phyloP scores from a whole-genome alignment of 2,329 filamentous ascomycete species.

The Aureobasidium sp. region DNA sequence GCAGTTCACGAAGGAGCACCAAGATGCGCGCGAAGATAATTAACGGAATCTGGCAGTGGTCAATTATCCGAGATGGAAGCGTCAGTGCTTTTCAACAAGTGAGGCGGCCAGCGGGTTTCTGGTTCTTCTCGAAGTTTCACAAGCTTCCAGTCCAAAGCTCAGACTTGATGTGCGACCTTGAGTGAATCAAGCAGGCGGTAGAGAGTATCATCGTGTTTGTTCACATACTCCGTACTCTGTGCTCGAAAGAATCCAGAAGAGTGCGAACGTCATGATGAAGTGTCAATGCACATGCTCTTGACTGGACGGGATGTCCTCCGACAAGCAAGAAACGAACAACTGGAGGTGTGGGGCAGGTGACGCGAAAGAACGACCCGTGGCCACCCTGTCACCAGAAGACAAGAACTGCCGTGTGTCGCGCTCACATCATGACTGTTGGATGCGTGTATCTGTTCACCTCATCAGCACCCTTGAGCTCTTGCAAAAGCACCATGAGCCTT shows the following conservation, averaged over 20 bases:
- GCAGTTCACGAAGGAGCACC: not conserved
- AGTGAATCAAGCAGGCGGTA: not conserved
- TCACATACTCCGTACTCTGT: not conserved
- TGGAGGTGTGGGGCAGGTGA: not conserved
- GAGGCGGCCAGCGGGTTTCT: not conserved
- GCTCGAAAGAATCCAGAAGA: not conserved
- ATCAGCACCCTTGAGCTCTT: not conserved
- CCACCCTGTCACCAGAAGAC: not conserved
- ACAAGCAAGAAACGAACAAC: not conserved
- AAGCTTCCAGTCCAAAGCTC: not conserved
- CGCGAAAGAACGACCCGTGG: not conserved
- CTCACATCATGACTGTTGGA: not conserved
- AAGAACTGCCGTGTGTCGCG: not conserved
- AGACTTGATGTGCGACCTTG: not conserved
- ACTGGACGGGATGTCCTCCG: not conserved
- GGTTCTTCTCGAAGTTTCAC: slow-evolving; percentile 5
- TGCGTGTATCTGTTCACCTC: not conserved
- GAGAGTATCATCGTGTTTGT: not conserved
- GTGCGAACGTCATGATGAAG: not conserved
- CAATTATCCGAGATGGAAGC: not conserved
- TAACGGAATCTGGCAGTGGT: not conserved
- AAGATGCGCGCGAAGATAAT: not conserved
- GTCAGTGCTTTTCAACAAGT: not conserved
- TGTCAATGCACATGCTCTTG: not conserved
- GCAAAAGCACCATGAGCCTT: not conserved